Percentiles rank a stretch among this genome's conserved stretches.
These are phyloP conservation scores for Monosporozyma solicola DNA, from an alignment of 805 yeast genomes.

Conservation along the genomic window DNA sequence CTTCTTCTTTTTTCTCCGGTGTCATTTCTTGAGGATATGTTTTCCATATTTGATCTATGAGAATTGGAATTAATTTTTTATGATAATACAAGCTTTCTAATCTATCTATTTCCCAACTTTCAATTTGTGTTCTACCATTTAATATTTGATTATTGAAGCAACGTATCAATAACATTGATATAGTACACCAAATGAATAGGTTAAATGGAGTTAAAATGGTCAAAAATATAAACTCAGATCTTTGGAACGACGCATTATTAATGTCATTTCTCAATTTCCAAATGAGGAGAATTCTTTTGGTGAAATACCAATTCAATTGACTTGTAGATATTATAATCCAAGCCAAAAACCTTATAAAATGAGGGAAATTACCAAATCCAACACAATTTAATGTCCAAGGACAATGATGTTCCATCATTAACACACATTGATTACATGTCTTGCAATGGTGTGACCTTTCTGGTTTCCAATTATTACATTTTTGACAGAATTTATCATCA, in stretches of 20 bases:
- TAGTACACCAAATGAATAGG: conserved; percentile 50
- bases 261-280: conserved; percentile 40
- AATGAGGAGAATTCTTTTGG: conserved; percentile 33
- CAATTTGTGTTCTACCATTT: conserved; percentile 80
- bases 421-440: conserved; percentile 61
- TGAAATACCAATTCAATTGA: conserved; percentile 37
- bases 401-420: conserved; percentile 88
- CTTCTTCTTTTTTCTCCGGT: conserved; percentile 9
- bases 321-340: conserved; percentile 53
- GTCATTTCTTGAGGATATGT: conserved; percentile 25
- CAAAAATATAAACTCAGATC: conserved; percentile 45
- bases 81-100: conserved; percentile 55
- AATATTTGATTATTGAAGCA: conserved; percentile 46
- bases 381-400: conserved; percentile 94
- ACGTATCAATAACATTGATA: conserved; percentile 51
- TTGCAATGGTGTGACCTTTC: conserved; percentile 83
- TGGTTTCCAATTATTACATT: conserved; percentile 68
- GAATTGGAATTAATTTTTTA: conserved; percentile 34
- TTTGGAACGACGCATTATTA: conserved; percentile 32
- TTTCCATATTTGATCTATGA: conserved; percentile 42
- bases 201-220: conserved; percentile 47
- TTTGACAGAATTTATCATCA: conserved; percentile 56
- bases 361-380: conserved; percentile 69
- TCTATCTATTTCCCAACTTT: conserved; percentile 86
- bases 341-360: conserved; percentile 64